Base-by-base conservation (phyloP, 2,329 filamentous ascomycete species). In the Alternaria sp. region DNA sequence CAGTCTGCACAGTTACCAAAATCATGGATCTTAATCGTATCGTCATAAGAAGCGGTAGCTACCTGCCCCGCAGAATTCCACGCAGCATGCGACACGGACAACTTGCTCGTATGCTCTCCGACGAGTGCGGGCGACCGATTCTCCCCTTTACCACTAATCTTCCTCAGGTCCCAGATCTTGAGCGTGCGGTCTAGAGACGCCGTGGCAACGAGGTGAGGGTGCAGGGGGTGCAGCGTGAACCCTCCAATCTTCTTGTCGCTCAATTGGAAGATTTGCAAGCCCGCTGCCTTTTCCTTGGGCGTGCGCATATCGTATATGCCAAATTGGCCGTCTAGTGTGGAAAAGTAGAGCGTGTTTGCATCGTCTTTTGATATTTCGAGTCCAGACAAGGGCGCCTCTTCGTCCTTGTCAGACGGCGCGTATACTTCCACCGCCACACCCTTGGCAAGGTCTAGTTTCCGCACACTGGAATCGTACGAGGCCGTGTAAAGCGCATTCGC, bases 231-330 rank as follows among this genome's bases (percentile, higher is more conserved):
- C 2, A 97, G 79, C 0, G 90, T 91, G 78, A 98, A 98, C 0
- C 95, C 95, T 18, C 95, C 95, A 55, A 99, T 97, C 74, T 99
- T 99, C 78, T 97, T 94, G 54, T 96, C 93, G 0, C 90, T 91
- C 0, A 98, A 82, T 9, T 87, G 85, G 86, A 92, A 96, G 1
- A 91, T 81, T 16, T 93, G 87, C 0, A 80, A 69, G 3, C 74
- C 76, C 2, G 71, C 72, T 0, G 86, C 85, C 3, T 87, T 84
- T 7, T 80, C 80, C 0, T 84, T 78, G 0, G 81, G 79, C 0
- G 86, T 84, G 8, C 94, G 88, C 56, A 90, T 85, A 72, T 99
- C 95, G 72, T 95, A 89, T 1, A 91, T 89, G 0, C 94, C 94
- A 28, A 98, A 89, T 0, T 83, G 84, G 2, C 95, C 95, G 34